A percentile compares a stretch with the other conserved stretches of the same genome.
Conservation (phyloP, 768 basidiomycete genomes). For the Dendrothele bispora region DNA sequence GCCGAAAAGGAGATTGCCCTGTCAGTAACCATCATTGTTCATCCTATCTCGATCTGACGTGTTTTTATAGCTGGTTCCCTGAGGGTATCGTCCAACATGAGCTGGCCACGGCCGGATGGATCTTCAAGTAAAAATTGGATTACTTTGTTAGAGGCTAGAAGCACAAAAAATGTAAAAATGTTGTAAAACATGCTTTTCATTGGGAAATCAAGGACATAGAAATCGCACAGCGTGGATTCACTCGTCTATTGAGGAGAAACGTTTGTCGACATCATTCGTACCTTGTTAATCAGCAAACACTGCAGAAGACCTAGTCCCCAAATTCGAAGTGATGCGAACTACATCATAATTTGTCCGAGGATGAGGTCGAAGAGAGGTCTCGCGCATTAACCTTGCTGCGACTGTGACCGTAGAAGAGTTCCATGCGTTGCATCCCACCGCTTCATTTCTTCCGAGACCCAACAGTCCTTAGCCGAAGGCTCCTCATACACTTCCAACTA, state of each 20-base stretch:
- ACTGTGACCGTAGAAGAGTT: not conserved
- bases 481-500: conserved; percentile 74
- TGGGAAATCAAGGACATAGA: too few species aligned
- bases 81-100: conserved; percentile 77
- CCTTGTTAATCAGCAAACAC: too few species aligned
- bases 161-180: too few species aligned
- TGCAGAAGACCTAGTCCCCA: too few species aligned
- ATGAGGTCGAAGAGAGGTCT: too few species aligned
- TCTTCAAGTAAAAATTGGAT: conserved; percentile 64
- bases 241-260: too few species aligned
- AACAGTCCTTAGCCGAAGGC: conserved; percentile 68
- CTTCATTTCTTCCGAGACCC: conserved; percentile 69
- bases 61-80: conserved; percentile 78
- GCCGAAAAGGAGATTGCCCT: conserved; percentile 93
- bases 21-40: conserved; percentile 43
- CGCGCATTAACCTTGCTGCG: not conserved
- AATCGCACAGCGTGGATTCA: too few species aligned
- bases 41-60: conserved; percentile 5
- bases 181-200: too few species aligned
- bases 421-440: conserved; percentile 57
- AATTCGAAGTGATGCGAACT: too few species aligned
- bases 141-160: too few species aligned
- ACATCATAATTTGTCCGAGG: too few species aligned
- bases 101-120: conserved; percentile 63
- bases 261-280: too few species aligned